Conservation (phyloP, 2,329 filamentous ascomycete genomes). For the Alternaria ethzedia region DNA sequence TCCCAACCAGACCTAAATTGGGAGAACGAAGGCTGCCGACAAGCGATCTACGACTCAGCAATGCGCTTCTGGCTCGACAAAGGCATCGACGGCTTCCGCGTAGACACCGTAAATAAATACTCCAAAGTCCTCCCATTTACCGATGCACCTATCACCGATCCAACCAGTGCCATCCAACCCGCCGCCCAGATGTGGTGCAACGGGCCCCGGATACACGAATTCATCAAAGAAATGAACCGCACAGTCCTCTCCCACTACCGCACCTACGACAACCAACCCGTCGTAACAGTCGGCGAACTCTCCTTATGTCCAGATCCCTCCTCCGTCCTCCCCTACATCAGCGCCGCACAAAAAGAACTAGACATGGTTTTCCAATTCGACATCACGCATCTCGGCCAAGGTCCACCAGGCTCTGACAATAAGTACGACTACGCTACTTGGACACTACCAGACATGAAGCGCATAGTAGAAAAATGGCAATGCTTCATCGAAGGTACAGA, state of each 20-base stretch:
- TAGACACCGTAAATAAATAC: conserved; percentile 59
- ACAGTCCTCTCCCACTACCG: conserved; percentile 63
- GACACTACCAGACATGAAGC: conserved; percentile 52
- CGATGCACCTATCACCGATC: conserved; percentile 51
- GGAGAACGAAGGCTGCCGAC: conserved; percentile 54
- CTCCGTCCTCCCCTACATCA: conserved; percentile 53
- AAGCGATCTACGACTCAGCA: conserved; percentile 54
- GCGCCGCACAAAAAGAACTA: conserved; percentile 50
- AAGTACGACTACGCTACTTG: conserved; percentile 46
- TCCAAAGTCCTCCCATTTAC: conserved; percentile 53
- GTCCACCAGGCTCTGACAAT: conserved; percentile 35
- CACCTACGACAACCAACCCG: conserved; percentile 44
- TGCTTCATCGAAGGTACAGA: conserved; percentile 56
- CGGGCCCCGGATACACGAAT: conserved; percentile 65
- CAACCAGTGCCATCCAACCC: conserved; percentile 54
- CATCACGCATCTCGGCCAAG: conserved; percentile 47
- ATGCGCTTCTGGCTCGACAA: conserved; percentile 58
- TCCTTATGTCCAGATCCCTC: conserved; percentile 54
- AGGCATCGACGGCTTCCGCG: conserved; percentile 55
- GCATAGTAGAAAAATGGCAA: conserved; percentile 55
- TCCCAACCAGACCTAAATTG: conserved; percentile 58
- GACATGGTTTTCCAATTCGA: conserved; percentile 60
- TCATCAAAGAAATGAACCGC: conserved; percentile 60
- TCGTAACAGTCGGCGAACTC: conserved; percentile 66
- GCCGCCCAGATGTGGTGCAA: conserved; percentile 61